Evolutionary conservation across 495 filamentous ascomycete genomes (phyloP), one percentile per base, ranked within the genome.

Genomic region (Aspergillus nidulans): DNA sequence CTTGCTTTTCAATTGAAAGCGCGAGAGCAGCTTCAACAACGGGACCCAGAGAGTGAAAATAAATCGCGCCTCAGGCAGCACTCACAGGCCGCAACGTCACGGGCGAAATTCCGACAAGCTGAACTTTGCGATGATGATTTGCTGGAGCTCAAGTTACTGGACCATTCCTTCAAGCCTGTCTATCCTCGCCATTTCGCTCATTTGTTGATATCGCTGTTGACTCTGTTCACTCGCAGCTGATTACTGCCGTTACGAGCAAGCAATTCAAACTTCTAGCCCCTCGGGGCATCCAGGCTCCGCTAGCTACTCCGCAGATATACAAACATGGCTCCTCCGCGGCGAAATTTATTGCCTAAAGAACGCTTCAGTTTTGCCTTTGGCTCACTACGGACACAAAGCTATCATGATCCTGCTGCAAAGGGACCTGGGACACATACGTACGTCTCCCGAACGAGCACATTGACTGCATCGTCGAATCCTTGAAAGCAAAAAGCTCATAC

Each of bases 301-400:
- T 55, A 53, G 61, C 53, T 60, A 49, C 58, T 7, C 4, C 30
- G 6, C 51, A 28, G 36, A 57, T 45, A 47, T 40, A 45, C 50
- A 57, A 41, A 25, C 15, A 85, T 84, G 83, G 79, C 82, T 6
- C 81, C 81, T 55, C 63, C 75, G 10, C 73, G 74, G 18, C 78
- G 82, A 19, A 73, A 81, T 42, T 76, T 79, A 51, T 70, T 87
- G 19, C 59, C 81, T 6, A 87, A 85, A 67, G 86, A 88, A 21
- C 78, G 74, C 25, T 87, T 89, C 58, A 68, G 80, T 7, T 65
- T 67, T 23, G 70, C 81, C 24, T 86, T 89, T 56, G 71, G 73
- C 1, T 66, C 69, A 6, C 71, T 82, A 4, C 86, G 82, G 60
- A 81, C 78, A 12, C 84, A 86, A 64, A 74, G 68, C 23, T 89